Evolutionary conservation across 352 stramenopile genomes (phyloP), one percentile per base, ranked within the genome.

Genomic region (Phytophthora fragariae): DNA sequence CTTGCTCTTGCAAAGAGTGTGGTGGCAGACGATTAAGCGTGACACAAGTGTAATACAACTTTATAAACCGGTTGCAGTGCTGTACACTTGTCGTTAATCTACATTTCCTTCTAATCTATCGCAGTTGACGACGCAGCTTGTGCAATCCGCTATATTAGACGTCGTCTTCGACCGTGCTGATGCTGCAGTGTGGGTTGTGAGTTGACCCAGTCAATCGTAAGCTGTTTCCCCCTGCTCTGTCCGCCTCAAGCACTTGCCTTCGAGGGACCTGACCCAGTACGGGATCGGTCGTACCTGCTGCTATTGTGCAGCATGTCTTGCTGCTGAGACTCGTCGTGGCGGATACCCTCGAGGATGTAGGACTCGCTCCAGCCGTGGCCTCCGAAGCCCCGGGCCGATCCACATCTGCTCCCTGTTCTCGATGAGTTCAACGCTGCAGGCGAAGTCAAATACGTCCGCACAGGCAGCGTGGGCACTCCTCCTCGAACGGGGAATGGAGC

Each of bases 351-450:
- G 19, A 21, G 19, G 19, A 21, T 21, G 19, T 21, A 21, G 19
- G 19, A 21, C 19, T 21, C 19, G 19, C 19, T 21, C 80, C 77
- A 86, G 1, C 80, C 80, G 27, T 86, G 80, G 12, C 75, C 80
- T 37, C 66, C 70, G 37, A 68, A 62, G 17, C 64, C 68, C 31
- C 62, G 58, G 10, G 46, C 27, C 35, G 73, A 80, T 8, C 62
- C 61, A 21, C 19, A 47, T 57, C 58, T 44, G 24, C 70, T 76
- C n/a, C 58, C 64, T 2, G 70, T 68, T 69, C 56, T 75, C 65
- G 66, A 52, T 5, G 33, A 39, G 27, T 62, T 78, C 5, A 58
- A 24, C 12, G 29, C 60, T 27, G 56, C 62, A 49, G 68, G 62
- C 11, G 66, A 68, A 67, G 75, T 27, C 68, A 76, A 68, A 14